Conservation (phyloP, 106 monocot genomes). For the Triglochin maritima region DNA sequence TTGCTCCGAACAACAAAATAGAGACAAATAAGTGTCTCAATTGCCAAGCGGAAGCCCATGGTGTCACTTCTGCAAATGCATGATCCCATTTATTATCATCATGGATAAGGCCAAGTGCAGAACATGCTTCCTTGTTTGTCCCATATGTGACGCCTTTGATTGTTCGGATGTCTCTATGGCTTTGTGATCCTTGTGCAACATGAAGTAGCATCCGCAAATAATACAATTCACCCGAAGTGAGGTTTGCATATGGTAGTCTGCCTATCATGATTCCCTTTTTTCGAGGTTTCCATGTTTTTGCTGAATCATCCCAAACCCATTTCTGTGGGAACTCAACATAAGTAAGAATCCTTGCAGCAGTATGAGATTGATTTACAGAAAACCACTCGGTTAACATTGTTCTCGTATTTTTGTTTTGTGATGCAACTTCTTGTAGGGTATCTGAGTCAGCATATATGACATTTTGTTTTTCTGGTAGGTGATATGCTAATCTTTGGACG, state of each 20-base stretch:
- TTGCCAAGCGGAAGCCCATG: background rate
- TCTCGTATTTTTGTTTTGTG: background rate
- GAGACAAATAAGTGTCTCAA: background rate
- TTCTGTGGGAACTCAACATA: slow-evolving; percentile 1
- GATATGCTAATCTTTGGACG: background rate
- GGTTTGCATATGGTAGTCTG: background rate
- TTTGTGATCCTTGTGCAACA: background rate
- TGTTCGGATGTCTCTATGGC: background rate
- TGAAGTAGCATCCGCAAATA: slow-evolving; percentile 2
- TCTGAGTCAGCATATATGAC: background rate
- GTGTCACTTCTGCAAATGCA: background rate
- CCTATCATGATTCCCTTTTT: background rate
- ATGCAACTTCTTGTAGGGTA: background rate
- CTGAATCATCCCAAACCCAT: slow-evolving; percentile 1
- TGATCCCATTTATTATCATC: slow-evolving; percentile 1
- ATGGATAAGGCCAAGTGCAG: background rate
- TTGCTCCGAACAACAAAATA: background rate
- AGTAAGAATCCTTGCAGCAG: background rate
- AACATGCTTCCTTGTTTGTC: background rate
- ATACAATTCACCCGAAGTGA: background rate
- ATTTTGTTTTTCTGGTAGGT: background rate
- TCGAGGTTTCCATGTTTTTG: background rate
- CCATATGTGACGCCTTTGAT: background rate
- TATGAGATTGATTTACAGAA: background rate
- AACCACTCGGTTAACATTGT: slow-evolving; percentile 1